Conservation (phyloP, 768 basidiomycete species). For the Tulasnella sp. region DNA sequence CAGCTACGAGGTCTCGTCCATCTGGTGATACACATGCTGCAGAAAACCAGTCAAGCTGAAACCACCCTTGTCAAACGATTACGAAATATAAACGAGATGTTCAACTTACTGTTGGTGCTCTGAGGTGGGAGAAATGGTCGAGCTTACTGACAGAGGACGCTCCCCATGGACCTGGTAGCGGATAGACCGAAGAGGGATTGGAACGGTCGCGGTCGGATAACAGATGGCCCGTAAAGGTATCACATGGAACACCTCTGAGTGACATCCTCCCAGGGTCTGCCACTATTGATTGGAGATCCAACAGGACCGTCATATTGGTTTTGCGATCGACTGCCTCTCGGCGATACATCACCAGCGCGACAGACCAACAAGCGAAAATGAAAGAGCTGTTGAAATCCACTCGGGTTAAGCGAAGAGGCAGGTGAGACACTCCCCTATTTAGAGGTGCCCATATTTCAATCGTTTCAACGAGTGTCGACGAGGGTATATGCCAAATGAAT, state of each 20-base stretch:
- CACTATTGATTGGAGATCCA: background rate
- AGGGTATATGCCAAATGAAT: constrained; percentile 61
- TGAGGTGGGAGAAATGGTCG: background rate
- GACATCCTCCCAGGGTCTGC: background rate
- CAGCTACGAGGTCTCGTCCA: constrained; percentile 38
- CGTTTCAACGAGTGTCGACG: constrained; percentile 48
- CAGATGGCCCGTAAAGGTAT: background rate
- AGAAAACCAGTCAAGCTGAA: background rate
- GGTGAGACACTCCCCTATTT: background rate
- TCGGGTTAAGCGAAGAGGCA: constrained; percentile 44
- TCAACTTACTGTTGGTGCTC: background rate
- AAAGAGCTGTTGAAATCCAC: constrained; percentile 60
- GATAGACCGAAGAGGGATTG: background rate
- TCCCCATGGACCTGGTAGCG: background rate
- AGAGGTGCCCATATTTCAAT: constrained; percentile 34
- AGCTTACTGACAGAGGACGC: background rate
- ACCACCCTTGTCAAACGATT: background rate
- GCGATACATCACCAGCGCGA: constrained; percentile 7
- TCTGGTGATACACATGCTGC: constrained; percentile 40
- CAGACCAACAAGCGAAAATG: constrained; percentile 25
- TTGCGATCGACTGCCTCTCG: background rate
- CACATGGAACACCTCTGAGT: background rate
- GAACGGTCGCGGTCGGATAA: background rate
- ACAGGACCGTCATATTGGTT: background rate
- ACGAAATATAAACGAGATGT: background rate